Conservation (phyloP, 805 yeast species). For the Trichomonascus vanleenenianus region DNA sequence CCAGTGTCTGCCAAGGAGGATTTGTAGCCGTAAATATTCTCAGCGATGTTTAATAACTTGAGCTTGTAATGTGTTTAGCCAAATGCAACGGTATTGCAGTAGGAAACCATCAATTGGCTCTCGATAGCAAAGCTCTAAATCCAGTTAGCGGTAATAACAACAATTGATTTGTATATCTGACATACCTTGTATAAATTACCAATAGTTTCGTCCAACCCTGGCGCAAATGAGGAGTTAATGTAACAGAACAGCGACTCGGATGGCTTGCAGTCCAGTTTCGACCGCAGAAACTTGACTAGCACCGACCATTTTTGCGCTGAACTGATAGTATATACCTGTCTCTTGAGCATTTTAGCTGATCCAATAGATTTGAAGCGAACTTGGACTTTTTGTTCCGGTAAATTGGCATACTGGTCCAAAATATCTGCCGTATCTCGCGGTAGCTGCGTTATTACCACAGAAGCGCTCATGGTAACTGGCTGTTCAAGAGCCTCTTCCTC, state of each 20-base stretch:
- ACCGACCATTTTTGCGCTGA: slow-evolving; percentile 39
- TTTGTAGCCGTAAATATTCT: slow-evolving; percentile 1
- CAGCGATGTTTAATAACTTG: not conserved
- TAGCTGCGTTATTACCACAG: slow-evolving; percentile 25
- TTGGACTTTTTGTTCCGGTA: slow-evolving; percentile 28
- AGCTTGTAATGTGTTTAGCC: slow-evolving; percentile 11
- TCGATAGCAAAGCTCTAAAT: slow-evolving; percentile 16
- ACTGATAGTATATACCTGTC: slow-evolving; percentile 39
- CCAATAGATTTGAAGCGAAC: slow-evolving; percentile 49
- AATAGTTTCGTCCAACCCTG: slow-evolving; percentile 31
- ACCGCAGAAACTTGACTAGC: slow-evolving; percentile 36
- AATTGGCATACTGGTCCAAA: slow-evolving; percentile 21
- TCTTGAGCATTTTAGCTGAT: slow-evolving; percentile 41
- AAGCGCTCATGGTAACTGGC: slow-evolving; percentile 26
- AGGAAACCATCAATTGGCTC: slow-evolving; percentile 19
- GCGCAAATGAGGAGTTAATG: slow-evolving; percentile 34
- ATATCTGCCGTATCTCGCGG: slow-evolving; percentile 26
- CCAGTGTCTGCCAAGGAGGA: not conserved
- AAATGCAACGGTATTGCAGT: slow-evolving; percentile 22
- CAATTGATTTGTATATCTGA: too few species aligned
- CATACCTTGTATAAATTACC: slow-evolving; percentile 21
- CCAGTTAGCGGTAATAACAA: slow-evolving; percentile 1
- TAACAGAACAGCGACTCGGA: slow-evolving; percentile 32
- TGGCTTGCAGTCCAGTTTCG: slow-evolving; percentile 27
- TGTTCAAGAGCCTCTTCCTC: slow-evolving; percentile 24